phyloP scores from a whole-genome alignment of 2,329 filamentous ascomycete species.

The Ophiocordyceps australis region DNA sequence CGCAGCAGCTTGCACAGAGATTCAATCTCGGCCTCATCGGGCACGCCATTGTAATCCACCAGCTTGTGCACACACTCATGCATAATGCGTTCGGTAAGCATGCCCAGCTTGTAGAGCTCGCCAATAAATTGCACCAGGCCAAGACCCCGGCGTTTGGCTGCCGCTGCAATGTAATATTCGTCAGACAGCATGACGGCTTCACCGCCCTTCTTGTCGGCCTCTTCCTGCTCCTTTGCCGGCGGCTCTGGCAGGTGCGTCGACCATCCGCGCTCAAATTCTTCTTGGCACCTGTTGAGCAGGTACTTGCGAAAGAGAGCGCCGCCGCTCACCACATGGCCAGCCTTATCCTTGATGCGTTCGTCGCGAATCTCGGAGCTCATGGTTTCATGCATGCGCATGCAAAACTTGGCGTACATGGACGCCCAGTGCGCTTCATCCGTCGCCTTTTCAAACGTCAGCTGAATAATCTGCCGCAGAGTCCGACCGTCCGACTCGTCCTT shows the following conservation, averaged over 20 bases:
- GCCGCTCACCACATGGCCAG: slow-evolving; percentile 72
- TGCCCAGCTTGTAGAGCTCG: slow-evolving; percentile 95
- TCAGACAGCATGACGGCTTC: slow-evolving; percentile 80
- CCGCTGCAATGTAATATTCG: slow-evolving; percentile 87
- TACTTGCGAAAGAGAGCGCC: slow-evolving; percentile 97
- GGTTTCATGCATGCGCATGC: slow-evolving; percentile 85
- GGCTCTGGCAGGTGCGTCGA: slow-evolving; percentile 66
- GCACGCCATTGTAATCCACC: slow-evolving; percentile 82
- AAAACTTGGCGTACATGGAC: slow-evolving; percentile 97
- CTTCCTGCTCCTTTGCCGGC: slow-evolving; percentile 50
- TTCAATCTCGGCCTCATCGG: slow-evolving; percentile 92
- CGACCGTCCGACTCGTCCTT: slow-evolving; percentile 90
- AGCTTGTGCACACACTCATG: slow-evolving; percentile 96
- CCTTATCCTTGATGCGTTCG: slow-evolving; percentile 84
- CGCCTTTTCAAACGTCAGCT: slow-evolving; percentile 97
- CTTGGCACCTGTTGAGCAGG: slow-evolving; percentile 92
- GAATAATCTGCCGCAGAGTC: slow-evolving; percentile 91
- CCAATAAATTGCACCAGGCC: slow-evolving; percentile 98
- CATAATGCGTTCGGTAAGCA: slow-evolving; percentile 99
- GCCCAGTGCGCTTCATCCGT: slow-evolving; percentile 98
- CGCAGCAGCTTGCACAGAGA: slow-evolving; percentile 83
- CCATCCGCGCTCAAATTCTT: slow-evolving; percentile 98
- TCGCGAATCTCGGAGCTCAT: slow-evolving; percentile 94
- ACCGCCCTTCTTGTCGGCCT: slow-evolving; percentile 30
- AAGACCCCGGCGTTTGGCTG: slow-evolving; percentile 89